Conservation (phyloP, 2,329 filamentous ascomycete species). For the Nothophaeocryptopus gaeumannii region DNA sequence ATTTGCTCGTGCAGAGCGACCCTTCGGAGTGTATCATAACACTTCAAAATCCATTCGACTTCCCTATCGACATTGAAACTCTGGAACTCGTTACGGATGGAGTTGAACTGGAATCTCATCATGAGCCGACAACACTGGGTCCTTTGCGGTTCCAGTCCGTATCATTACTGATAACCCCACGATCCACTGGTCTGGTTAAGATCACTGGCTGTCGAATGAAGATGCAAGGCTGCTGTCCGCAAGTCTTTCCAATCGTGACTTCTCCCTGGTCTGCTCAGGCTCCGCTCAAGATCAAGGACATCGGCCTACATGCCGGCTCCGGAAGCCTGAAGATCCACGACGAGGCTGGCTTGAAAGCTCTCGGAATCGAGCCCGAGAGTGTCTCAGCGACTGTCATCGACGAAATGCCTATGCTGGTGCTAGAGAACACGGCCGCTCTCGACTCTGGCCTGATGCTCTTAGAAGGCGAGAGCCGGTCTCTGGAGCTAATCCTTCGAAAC, state of each 20-base stretch:
- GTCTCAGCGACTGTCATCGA: conserved; percentile 64
- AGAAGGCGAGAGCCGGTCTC: conserved; percentile 77
- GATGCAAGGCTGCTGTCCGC: conserved; percentile 76
- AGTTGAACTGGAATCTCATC: conserved; percentile 64
- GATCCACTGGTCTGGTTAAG: conserved; percentile 63
- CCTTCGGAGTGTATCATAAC: conserved; percentile 74
- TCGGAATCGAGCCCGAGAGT: conserved; percentile 19
- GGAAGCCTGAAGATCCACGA: background rate
- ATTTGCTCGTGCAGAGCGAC: conserved; percentile 75
- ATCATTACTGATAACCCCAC: conserved; percentile 66
- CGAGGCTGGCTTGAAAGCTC: conserved; percentile 9
- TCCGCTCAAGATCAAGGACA: conserved; percentile 68
- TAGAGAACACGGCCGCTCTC: conserved; percentile 73
- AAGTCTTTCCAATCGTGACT: conserved; percentile 78
- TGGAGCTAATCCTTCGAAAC: conserved; percentile 79
- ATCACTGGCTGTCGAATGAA: conserved; percentile 77
- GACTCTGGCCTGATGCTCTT: conserved; percentile 89
- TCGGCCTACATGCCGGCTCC: conserved; percentile 18
- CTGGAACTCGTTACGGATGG: conserved; percentile 73
- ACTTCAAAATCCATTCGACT: conserved; percentile 90
- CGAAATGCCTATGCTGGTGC: conserved; percentile 70
- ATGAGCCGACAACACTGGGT: conserved; percentile 67
- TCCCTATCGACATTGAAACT: conserved; percentile 84
- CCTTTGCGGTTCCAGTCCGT: conserved; percentile 81
- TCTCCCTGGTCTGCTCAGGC: conserved; percentile 70